phyloP scores from a whole-genome alignment of 768 basidiomycete genomes.

The Podaxis carcinomalis region DNA sequence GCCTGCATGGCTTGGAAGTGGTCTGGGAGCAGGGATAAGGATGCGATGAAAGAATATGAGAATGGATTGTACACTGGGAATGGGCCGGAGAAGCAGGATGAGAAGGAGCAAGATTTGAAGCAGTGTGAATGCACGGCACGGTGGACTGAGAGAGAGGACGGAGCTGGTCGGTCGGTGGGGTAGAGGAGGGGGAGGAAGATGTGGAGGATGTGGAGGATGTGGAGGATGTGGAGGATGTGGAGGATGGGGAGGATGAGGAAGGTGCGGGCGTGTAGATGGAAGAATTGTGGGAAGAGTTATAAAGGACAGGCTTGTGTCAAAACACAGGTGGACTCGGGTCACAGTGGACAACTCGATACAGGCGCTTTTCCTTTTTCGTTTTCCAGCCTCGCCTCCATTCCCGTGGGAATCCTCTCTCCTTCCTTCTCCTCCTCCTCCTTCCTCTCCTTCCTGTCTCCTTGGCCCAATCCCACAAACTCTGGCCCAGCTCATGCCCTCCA shows the following conservation, averaged over 20 bases:
- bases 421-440: constrained; percentile 1
- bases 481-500: constrained; percentile 4
- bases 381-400: constrained; percentile 13
- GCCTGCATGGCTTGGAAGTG: constrained; percentile 14
- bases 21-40: constrained; percentile 5
- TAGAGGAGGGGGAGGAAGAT: constrained; percentile 2
- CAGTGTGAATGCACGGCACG: constrained; percentile 1
- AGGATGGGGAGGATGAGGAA: constrained; percentile 1
- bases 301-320: constrained; percentile 20
- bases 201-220: not conserved
- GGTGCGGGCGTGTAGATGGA: constrained; percentile 6
- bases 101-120: not conserved
- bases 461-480: constrained; percentile 14
- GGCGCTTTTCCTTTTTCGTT: constrained; percentile 30
- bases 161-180: constrained; percentile 13
- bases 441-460: not conserved
- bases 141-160: constrained; percentile 25
- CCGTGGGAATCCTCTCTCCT: constrained; percentile 17
- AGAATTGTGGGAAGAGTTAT: constrained; percentile 9
- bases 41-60: not conserved
- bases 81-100: constrained; percentile 6
- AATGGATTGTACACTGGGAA: not conserved
- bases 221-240: too few relatives aligned
- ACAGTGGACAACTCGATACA: constrained; percentile 19
- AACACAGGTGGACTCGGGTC: constrained; percentile 23